Evolutionary conservation across 2,329 filamentous ascomycete species (phyloP), one percentile per base, ranked within the genome.

Genomic region (Ascocoryne sarcoides): DNA sequence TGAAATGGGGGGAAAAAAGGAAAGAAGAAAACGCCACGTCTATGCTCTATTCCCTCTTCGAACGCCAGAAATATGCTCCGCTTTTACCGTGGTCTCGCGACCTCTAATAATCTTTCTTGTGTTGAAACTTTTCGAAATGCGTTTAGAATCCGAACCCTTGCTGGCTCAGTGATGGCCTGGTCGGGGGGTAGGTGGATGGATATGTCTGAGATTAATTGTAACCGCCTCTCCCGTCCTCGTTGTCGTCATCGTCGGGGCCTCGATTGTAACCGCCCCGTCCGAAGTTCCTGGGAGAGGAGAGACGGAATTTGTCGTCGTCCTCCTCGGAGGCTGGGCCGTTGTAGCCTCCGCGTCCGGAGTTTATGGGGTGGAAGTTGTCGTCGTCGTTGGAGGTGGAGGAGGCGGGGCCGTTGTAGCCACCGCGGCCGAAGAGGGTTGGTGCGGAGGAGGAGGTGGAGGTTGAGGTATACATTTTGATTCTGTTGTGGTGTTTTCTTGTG

Each of bases 211-310:
- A 14, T 48, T 42, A 48, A 36, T 48, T 48, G 33, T 48, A 48
- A 16, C 55, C 56, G 18, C 56, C 55, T 4, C 56, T 46, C 45
- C 56, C 55, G 37, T 58, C 56, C 35, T 57, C 53, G 35, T 55
- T 53, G 15, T 57, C 54, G 34, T 58, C 55, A n/a, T 57, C 55
- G 35, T 53, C 54, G 4, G 39, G 43, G 8, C 49, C 43, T 9
- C 40, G 40, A 45, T 55, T 56, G 45, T 56, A 56, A 17, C 50
- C 54, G 4, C 50, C 50, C 5, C 51, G 50, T 10, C 54, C 52
- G 32, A 47, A 48, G 43, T 51, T 36, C 21, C 44, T n/a, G 15
- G n/a, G n/a, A n/a, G n/a, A n/a, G n/a, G n/a, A n/a, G 30, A 14
- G 15, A 10, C 39, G 36, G 17, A 32, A 36, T 5, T 32, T 38